Percentiles rank a stretch among this genome's conserved stretches.
These are phyloP conservation scores for Phialophora expanda DNA, from an alignment of 2,329 filamentous ascomycete genomes.

Conservation along the genomic window DNA sequence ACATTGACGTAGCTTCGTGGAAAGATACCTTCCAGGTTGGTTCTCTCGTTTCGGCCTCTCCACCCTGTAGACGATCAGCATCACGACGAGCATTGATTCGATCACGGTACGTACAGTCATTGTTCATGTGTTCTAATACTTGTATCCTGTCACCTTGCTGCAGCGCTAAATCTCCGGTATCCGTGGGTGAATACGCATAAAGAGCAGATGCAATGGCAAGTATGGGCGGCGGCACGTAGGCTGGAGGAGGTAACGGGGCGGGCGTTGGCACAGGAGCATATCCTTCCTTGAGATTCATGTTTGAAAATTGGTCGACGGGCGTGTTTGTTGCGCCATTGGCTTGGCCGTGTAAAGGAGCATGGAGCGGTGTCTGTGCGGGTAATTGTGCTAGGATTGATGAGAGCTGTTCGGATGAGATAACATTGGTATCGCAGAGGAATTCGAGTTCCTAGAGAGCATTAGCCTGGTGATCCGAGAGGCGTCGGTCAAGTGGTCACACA, in stretches of 20 bases:
- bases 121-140: conserved; percentile 92
- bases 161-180: conserved; percentile 80
- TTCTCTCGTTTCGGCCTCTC: conserved; percentile 87
- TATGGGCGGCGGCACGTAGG: conserved; percentile 58
- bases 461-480: conserved; percentile 20
- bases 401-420: conserved; percentile 77
- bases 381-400: conserved; percentile 75
- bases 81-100: conserved; percentile 29
- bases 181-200: conserved; percentile 80
- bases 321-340: conserved; percentile 46
- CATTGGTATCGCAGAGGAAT: conserved; percentile 79
- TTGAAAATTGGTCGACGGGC: conserved; percentile 48
- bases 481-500: conserved; percentile 50
- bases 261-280: conserved; percentile 53
- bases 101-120: conserved; percentile 67
- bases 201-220: conserved; percentile 78
- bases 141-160: conserved; percentile 79
- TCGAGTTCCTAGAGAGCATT: conserved; percentile 75
- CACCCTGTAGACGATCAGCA: conserved; percentile 53
- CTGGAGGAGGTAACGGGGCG: conserved; percentile 55
- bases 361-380: conserved; percentile 64
- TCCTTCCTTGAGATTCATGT: conserved; percentile 51
- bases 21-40: conserved; percentile 88
- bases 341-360: conserved; percentile 44
- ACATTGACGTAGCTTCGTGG: conserved; percentile 84